Evolutionary conservation across 495 filamentous ascomycete genomes (phyloP), one percentile per base, ranked within the genome.

Genomic region (Podospora pseudopauciseta): DNA sequence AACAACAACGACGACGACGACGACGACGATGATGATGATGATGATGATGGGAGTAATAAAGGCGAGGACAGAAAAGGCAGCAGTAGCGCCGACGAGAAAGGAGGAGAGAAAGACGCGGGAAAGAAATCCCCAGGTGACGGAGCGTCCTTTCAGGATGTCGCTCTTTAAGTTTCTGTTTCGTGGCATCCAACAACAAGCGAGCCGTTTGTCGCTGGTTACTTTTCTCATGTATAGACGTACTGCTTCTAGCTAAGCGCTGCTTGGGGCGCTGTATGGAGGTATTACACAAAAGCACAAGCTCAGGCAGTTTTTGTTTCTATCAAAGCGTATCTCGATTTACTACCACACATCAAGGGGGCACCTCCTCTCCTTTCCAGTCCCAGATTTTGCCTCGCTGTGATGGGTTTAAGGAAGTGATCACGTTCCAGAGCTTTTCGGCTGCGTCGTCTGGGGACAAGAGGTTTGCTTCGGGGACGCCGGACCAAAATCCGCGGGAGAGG

Each of bases 351-450:
- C 39, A 92, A 26, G 91, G 90, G 56, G 79, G 66, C 18, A 96
- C 80, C 74, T 92, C 90, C 66, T 88, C 80, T 3, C 90, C 90
- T 71, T 87, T 87, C 87, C 88, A 93, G 81, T 93, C 90, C 90
- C 90, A 94, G 74, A 86, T 91, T 70, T 80, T 78, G 3, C 91
- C 91, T 70, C 91, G 84, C 54, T 86, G 83, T 18, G 81, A 80
- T 34, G 83, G 60, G 13, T 71, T 72, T 61, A 89, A 49, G n/a
- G 71, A 75, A 72, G 86, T 76, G 32, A 92, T 82, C 20, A 80
- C 77, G 44, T 85, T 74, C 64, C 88, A 69, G 78, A 95, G 78
- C 66, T 79, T 80, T 74, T 82, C 81, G 2, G 85, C 91, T 5
- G 89, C 86, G 73, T 86, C 87, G 61, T 86, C 85, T 6, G 87